A percentile compares a stretch with the other conserved stretches of the same genome.
These are phyloP conservation scores for Pseudocercospora pini-densiflorae DNA, from an alignment of 2,329 filamentous ascomycete genomes.

Conservation along the genomic window DNA sequence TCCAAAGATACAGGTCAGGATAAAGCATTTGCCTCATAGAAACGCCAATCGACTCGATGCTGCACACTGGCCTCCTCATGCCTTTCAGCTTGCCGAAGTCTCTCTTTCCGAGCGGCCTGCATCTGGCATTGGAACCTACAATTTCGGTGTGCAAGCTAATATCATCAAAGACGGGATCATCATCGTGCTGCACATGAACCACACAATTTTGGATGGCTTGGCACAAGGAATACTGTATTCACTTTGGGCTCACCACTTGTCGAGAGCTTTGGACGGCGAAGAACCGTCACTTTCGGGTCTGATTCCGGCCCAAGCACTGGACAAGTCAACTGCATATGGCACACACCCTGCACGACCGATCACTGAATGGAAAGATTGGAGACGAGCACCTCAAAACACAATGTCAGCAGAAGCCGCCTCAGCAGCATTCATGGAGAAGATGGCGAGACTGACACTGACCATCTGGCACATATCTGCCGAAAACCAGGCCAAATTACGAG, in stretches of 20 bases:
- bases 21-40: conserved; percentile 14
- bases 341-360: conserved; percentile 18
- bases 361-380: conserved; percentile 25
- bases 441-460: conserved; percentile 15
- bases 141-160: conserved; percentile 25
- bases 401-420: conserved; percentile 13
- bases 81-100: conserved; percentile 12
- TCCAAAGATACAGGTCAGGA: conserved; percentile 16
- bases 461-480: conserved; percentile 20
- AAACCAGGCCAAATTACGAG: conserved; percentile 14
- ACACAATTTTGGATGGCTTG: conserved; percentile 22
- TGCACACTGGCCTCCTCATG: conserved; percentile 18
- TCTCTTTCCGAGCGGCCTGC: conserved; percentile 10
- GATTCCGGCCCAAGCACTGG: conserved; percentile 16
- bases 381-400: conserved; percentile 10
- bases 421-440: conserved; percentile 3
- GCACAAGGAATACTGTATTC: conserved; percentile 10
- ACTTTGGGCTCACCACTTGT: conserved; percentile 22
- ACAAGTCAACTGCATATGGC: conserved; percentile 18
- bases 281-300: conserved; percentile 7
- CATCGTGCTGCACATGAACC: conserved; percentile 24
- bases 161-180: conserved; percentile 21
- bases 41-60: conserved; percentile 17
- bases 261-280: conserved; percentile 15
- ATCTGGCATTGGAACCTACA: conserved; percentile 21